Percentiles rank a stretch among this genome's conserved stretches.
phyloP scores from a whole-genome alignment of 306 rosid species.

The Nissolia schottii region DNA sequence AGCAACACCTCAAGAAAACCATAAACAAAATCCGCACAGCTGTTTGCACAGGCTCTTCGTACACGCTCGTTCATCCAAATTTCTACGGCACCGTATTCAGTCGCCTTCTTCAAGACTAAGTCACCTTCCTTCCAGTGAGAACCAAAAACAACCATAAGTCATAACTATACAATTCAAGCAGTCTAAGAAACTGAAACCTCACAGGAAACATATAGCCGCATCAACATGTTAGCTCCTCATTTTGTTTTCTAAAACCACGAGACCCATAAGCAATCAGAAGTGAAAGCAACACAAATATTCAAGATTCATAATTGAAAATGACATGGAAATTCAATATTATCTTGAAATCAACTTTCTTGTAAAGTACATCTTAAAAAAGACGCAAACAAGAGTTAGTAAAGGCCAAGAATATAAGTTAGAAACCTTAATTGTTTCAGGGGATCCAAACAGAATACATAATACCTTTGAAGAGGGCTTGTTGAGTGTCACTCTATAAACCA shows the following conservation, averaged over 20 bases:
- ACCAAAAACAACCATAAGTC: constrained; percentile 31
- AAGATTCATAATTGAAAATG: background rate
- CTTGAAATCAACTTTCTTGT: background rate
- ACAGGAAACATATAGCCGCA: background rate
- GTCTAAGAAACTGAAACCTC: background rate
- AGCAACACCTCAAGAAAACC: constrained; percentile 91
- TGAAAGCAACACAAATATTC: background rate
- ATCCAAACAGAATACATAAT: constrained; percentile 15
- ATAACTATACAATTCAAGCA: constrained; percentile 12
- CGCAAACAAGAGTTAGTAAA: background rate
- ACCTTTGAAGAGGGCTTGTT: constrained; percentile 80
- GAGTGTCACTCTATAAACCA: constrained; percentile 68
- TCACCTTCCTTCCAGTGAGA: constrained; percentile 75
- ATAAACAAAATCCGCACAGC: constrained; percentile 86
- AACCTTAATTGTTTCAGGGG: background rate
- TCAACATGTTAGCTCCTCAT: background rate
- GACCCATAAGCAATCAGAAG: background rate
- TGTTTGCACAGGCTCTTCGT: constrained; percentile 89
- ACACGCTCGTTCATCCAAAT: constrained; percentile 99
- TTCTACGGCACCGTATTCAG: constrained; percentile 93
- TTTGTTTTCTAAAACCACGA: background rate
- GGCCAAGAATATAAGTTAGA: background rate
- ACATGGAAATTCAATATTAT: background rate
- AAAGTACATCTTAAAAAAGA: background rate
- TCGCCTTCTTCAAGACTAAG: constrained; percentile 88